These are phyloP conservation scores for Fonsecaea pugnacius DNA, from an alignment of 2,329 filamentous ascomycete species.

Conservation along the genomic window DNA sequence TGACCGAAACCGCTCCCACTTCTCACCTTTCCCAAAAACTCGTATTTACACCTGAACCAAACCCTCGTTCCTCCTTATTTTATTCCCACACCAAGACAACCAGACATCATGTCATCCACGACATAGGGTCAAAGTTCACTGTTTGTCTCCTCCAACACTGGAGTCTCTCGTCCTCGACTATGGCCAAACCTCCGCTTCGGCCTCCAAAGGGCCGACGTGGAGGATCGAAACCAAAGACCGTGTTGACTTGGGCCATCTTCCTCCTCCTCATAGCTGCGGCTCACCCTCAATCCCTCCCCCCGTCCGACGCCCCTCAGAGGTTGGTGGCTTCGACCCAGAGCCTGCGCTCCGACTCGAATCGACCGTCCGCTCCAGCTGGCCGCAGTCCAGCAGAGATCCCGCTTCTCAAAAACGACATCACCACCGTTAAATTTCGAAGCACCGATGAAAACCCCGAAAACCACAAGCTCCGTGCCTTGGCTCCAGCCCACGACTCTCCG, in stretches of 20 bases:
- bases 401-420: slow-evolving; percentile 36
- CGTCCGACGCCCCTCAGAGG: slow-evolving; percentile 26
- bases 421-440: slow-evolving; percentile 36
- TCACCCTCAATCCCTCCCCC: slow-evolving; percentile 27
- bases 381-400: slow-evolving; percentile 39
- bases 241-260: slow-evolving; percentile 36
- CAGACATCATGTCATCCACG: not conserved
- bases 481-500: slow-evolving; percentile 72
- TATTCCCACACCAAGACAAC: not conserved
- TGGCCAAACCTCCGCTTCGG: slow-evolving; percentile 37
- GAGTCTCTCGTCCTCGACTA: slow-evolving; percentile 19
- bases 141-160: slow-evolving; percentile 14
- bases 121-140: slow-evolving; percentile 1
- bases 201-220: slow-evolving; percentile 33
- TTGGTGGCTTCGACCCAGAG: slow-evolving; percentile 33
- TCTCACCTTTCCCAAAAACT: slow-evolving; percentile 8
- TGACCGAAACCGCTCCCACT: slow-evolving; percentile 11
- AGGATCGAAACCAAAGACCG: slow-evolving; percentile 30
- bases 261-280: slow-evolving; percentile 33
- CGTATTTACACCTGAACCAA: not conserved
- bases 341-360: slow-evolving; percentile 25
- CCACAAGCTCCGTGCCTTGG: slow-evolving; percentile 66
- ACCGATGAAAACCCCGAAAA: slow-evolving; percentile 35
- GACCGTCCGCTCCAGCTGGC: slow-evolving; percentile 33
- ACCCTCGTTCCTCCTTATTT: slow-evolving; percentile 3